Evolutionary conservation across 371 early-diverging fungal species (phyloP).

Genomic region (Entomophthora muscae): DNA sequence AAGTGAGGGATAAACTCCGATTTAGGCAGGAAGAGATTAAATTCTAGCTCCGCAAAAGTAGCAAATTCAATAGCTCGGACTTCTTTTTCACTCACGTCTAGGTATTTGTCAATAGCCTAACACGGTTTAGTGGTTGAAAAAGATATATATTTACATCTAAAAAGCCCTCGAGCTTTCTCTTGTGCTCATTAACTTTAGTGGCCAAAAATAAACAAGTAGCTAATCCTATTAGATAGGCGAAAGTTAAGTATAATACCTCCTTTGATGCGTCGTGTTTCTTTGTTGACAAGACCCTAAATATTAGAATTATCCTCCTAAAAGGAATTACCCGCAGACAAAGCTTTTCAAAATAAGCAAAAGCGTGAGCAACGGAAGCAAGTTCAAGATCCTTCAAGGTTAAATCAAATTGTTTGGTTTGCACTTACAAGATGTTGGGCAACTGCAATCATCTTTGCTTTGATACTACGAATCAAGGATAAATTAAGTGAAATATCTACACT

Average conservation of each 20-base stretch:
- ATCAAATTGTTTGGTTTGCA: neutral
- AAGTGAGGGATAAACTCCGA: conserved; percentile 78
- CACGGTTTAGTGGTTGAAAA: no score
- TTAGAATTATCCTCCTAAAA: conserved; percentile 12
- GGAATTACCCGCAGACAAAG: conserved; percentile 43
- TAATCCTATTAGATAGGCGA: conserved; percentile 12
- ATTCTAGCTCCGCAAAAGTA: conserved; percentile 70
- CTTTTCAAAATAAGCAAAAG: conserved; percentile 88
- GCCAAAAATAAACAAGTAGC: conserved; percentile 61
- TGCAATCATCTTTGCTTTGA: conserved; percentile 44
- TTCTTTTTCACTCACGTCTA: conserved; percentile 58
- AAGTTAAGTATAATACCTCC: conserved; percentile 33
- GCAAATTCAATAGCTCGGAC: conserved; percentile 70
- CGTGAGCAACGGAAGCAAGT: conserved; percentile 71
- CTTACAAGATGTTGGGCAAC: conserved; percentile 16
- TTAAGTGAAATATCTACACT: conserved; percentile 50
- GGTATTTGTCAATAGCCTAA: conserved; percentile 35
- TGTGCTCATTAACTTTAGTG: conserved; percentile 71
- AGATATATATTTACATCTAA: conserved; percentile 7
- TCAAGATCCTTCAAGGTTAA: conserved; percentile 32
- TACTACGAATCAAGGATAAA: conserved; percentile 53
- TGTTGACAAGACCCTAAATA: conserved; percentile 47
- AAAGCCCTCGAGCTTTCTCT: conserved; percentile 23
- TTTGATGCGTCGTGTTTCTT: conserved; percentile 58
- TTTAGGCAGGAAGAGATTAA: conserved; percentile 57